Percentiles rank a stretch among this genome's conserved stretches.
These are phyloP conservation scores for Colletotrichum spaethianum DNA, from an alignment of 2,329 filamentous ascomycete genomes.

Conservation along the genomic window DNA sequence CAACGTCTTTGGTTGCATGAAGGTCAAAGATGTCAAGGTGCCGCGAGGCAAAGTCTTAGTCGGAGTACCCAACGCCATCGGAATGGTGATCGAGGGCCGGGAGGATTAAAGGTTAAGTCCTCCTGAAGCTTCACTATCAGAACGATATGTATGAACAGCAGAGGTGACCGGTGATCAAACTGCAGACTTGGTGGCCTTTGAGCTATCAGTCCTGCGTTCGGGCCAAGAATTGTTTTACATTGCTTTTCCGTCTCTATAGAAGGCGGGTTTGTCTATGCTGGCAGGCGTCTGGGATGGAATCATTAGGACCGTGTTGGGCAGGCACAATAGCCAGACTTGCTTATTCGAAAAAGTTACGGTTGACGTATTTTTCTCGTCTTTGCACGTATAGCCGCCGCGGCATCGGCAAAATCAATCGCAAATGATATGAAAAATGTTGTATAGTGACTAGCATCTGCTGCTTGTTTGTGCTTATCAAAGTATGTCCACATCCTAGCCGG, in stretches of 20 bases:
- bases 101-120: not conserved
- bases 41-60: conserved; percentile 70
- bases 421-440: not conserved
- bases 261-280: not conserved
- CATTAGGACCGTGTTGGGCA: not conserved
- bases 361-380: not conserved
- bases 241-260: not conserved
- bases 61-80: conserved; percentile 71
- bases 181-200: not conserved
- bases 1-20: conserved; percentile 77
- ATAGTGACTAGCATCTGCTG: not conserved
- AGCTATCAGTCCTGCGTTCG: not conserved
- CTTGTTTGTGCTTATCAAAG: not conserved
- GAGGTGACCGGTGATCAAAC: too few relatives aligned
- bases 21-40: conserved; percentile 66
- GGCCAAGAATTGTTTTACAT: not conserved
- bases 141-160: not conserved
- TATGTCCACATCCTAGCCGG: not conserved
- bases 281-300: conserved; percentile 3
- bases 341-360: not conserved
- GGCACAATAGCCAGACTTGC: not conserved
- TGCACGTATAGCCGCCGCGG: not conserved
- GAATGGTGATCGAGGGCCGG: conserved; percentile 72
- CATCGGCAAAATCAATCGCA: not conserved
- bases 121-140: not conserved